Percentiles rank a stretch among this genome's conserved stretches.
Conservation (phyloP, 2,329 filamentous ascomycete genomes). For the Ceratocystis harringtonii region DNA sequence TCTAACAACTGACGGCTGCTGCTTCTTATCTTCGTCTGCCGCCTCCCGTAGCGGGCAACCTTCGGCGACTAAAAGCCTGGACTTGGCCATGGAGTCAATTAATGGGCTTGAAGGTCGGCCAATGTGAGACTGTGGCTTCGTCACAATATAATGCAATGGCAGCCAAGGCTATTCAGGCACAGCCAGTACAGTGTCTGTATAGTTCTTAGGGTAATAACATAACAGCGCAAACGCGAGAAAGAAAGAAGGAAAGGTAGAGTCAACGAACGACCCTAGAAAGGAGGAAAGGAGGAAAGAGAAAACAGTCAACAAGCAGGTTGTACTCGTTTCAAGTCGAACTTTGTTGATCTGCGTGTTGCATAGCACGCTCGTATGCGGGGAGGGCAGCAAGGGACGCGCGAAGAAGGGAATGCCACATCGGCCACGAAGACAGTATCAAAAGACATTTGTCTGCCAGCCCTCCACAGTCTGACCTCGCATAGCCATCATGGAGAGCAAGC, state of each 20-base stretch:
- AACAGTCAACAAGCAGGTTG: neutral
- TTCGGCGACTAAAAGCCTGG: neutral
- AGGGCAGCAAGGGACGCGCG: neutral
- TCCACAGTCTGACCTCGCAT: neutral
- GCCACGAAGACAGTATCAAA: neutral
- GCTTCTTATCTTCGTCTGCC: slow-evolving; percentile 21
- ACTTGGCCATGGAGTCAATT: neutral
- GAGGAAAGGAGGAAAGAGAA: neutral
- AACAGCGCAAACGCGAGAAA: neutral
- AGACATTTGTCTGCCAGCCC: neutral
- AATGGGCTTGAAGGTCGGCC: neutral
- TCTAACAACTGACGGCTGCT: neutral
- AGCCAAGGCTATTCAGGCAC: no score
- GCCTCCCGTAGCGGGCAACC: neutral
- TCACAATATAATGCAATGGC: no score
- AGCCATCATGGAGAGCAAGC: neutral
- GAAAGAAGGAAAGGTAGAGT: neutral
- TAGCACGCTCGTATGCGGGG: neutral
- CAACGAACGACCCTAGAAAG: neutral
- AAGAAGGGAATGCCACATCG: neutral
- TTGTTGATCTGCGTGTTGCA: neutral
- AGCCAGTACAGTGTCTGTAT: no score
- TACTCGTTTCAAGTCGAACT: neutral
- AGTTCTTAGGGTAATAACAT: neutral
- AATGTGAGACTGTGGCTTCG: neutral